These are phyloP conservation scores for Leccinellum rugosiceps DNA, from an alignment of 768 basidiomycete species.

Conservation along the genomic window DNA sequence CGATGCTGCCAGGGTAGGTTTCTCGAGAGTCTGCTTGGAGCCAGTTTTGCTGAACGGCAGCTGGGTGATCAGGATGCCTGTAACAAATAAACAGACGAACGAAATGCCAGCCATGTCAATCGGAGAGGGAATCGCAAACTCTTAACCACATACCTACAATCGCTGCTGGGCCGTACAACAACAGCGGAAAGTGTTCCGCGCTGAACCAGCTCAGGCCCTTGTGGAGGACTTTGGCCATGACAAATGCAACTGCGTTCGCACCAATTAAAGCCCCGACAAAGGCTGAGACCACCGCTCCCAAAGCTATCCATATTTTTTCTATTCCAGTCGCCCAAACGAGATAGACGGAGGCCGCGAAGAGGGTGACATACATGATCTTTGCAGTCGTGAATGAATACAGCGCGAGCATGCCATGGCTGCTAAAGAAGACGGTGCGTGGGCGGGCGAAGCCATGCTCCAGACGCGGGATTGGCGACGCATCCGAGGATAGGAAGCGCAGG, in stretches of 20 bases:
- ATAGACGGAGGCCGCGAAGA: conserved; percentile 45
- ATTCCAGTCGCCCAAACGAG: conserved; percentile 37
- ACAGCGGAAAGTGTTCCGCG: conserved; percentile 58
- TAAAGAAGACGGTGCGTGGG: conserved; percentile 76
- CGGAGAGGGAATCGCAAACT: not conserved
- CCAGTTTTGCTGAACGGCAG: conserved; percentile 40
- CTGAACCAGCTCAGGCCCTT: conserved; percentile 87
- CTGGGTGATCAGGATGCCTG: conserved; percentile 66
- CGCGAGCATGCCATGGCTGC: conserved; percentile 63
- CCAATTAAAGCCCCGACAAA: conserved; percentile 55
- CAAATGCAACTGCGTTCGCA: conserved; percentile 68
- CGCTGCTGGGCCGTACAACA: conserved; percentile 73
- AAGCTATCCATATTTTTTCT: conserved; percentile 35
- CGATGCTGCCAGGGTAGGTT: conserved; percentile 54
- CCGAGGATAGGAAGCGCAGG: conserved; percentile 66
- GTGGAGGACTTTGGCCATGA: conserved; percentile 60
- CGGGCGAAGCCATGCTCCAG: conserved; percentile 48
- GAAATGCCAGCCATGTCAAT: not conserved
- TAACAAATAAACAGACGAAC: not conserved
- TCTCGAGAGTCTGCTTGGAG: conserved; percentile 46
- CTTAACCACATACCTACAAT: conserved; percentile 53
- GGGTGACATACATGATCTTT: conserved; percentile 53
- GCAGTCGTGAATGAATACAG: conserved; percentile 75
- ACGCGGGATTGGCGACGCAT: conserved; percentile 64
- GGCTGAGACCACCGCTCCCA: conserved; percentile 49